Conservation (phyloP, 2,329 filamentous ascomycete genomes). For the Fusarium sp. region DNA sequence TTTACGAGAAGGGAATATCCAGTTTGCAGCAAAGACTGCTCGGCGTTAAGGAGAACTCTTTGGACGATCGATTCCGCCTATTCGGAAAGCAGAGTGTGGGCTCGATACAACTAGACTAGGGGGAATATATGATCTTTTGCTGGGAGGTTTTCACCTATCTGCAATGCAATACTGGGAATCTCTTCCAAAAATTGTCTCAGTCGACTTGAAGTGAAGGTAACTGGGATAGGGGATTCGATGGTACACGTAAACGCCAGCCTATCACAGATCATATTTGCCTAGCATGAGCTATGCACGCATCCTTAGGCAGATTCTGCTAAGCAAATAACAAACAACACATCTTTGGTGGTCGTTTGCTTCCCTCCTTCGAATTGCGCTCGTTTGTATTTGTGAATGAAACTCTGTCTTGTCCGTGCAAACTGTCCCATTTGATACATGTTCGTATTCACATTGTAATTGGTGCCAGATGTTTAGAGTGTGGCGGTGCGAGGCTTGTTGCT, state of each 20-base stretch:
- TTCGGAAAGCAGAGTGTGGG: neutral
- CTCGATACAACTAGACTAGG: constrained; percentile 5
- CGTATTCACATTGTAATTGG: constrained; percentile 23
- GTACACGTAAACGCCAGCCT: neutral
- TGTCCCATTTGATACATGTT: constrained; percentile 16
- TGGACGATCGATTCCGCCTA: constrained; percentile 3
- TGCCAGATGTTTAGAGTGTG: constrained; percentile 21
- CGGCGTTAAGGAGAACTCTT: constrained; percentile 34
- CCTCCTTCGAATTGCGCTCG: neutral
- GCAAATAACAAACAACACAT: neutral
- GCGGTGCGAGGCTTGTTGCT: constrained; percentile 32
- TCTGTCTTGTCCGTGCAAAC: constrained; percentile 4
- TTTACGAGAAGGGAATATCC: constrained; percentile 10
- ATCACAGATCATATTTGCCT: neutral
- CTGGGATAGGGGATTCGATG: neutral
- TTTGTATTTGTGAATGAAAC: neutral
- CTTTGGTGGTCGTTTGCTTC: neutral
- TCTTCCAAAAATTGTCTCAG: neutral
- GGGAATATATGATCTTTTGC: neutral
- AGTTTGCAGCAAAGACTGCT: constrained; percentile 24
- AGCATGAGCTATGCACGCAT: neutral
- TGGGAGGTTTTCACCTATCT: neutral
- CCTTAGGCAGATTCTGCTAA: neutral
- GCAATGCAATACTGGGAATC: neutral
- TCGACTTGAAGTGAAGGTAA: neutral